phyloP scores from a whole-genome alignment of 1,139 yeast genomes.

The Ogataea hybrid region DNA sequence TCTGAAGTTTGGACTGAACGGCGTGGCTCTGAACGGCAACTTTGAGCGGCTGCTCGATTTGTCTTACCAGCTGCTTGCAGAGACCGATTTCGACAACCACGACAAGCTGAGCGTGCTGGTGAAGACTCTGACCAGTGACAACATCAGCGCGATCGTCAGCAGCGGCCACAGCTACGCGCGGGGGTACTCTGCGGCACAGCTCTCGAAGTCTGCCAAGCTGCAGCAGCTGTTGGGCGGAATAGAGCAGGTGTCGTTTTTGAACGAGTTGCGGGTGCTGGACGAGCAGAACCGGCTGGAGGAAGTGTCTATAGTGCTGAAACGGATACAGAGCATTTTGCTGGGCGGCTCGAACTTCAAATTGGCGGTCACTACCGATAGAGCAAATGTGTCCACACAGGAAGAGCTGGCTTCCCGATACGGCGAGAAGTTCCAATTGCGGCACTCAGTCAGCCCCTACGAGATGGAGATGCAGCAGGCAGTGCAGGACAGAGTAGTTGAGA shows the following conservation, averaged over 20 bases:
- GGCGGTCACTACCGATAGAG: constrained; percentile 58
- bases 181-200: constrained; percentile 60
- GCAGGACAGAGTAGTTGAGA: constrained; percentile 48
- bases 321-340: constrained; percentile 49
- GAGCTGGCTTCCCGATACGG: constrained; percentile 40
- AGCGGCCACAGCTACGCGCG: constrained; percentile 87
- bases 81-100: constrained; percentile 67
- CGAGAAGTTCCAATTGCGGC: constrained; percentile 16
- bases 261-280: constrained; percentile 54
- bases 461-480: background rate
- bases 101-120: constrained; percentile 74
- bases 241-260: constrained; percentile 60
- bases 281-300: constrained; percentile 57
- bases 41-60: constrained; percentile 57
- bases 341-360: constrained; percentile 44
- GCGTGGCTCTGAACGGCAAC: constrained; percentile 73
- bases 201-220: constrained; percentile 59
- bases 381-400: constrained; percentile 42
- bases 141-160: constrained; percentile 76
- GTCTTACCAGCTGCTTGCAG: constrained; percentile 64
- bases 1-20: constrained; percentile 57
- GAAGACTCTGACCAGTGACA: constrained; percentile 73
- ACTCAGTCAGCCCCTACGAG: constrained; percentile 14
- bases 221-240: constrained; percentile 70
- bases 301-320: constrained; percentile 61